Percentiles rank a stretch among this genome's conserved stretches.
phyloP scores from a whole-genome alignment of 352 stramenopile species.

The Phytophthora colocasiae region DNA sequence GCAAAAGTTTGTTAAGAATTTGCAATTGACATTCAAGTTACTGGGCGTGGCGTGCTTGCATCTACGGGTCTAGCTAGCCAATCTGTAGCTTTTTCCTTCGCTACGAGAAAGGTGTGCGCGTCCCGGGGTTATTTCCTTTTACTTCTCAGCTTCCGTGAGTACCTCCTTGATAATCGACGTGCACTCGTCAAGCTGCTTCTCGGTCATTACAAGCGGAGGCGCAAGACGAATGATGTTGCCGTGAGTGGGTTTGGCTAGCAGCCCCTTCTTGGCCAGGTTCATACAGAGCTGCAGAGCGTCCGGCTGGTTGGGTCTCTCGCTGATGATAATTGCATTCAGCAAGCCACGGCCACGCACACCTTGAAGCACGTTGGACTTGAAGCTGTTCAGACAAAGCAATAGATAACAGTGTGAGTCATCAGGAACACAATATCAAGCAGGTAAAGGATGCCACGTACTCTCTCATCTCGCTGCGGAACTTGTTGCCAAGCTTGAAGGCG shows the following conservation, averaged over 20 bases:
- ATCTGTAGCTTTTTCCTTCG: conserved; percentile 19
- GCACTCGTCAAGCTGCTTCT: conserved; percentile 94
- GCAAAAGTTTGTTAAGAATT: neutral
- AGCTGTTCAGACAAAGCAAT: conserved; percentile 24
- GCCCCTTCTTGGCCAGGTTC: conserved; percentile 94
- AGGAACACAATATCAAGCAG: neutral
- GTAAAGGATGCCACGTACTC: conserved; percentile 42
- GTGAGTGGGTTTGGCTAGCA: conserved; percentile 99
- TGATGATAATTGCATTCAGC: conserved; percentile 99
- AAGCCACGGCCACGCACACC: conserved; percentile 95
- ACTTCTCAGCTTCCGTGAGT: conserved; percentile 68
- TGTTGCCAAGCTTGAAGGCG: conserved; percentile 92
- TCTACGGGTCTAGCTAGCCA: conserved; percentile 2
- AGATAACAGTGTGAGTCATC: conserved; percentile 13
- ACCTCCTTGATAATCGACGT: conserved; percentile 84
- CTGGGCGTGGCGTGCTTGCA: no score
- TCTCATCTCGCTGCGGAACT: conserved; percentile 92
- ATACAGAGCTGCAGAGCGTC: conserved; percentile 97
- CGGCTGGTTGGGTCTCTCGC: conserved; percentile 85
- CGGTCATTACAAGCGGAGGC: conserved; percentile 95
- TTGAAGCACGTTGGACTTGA: conserved; percentile 74
- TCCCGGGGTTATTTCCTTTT: conserved; percentile 19
- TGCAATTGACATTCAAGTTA: conserved; percentile 3
- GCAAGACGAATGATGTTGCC: conserved; percentile 98
- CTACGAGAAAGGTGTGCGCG: conserved; percentile 6